Evolutionary conservation across 2,329 filamentous ascomycete species (phyloP), one percentile per base, ranked within the genome.

Genomic region (Beauveria australis): DNA sequence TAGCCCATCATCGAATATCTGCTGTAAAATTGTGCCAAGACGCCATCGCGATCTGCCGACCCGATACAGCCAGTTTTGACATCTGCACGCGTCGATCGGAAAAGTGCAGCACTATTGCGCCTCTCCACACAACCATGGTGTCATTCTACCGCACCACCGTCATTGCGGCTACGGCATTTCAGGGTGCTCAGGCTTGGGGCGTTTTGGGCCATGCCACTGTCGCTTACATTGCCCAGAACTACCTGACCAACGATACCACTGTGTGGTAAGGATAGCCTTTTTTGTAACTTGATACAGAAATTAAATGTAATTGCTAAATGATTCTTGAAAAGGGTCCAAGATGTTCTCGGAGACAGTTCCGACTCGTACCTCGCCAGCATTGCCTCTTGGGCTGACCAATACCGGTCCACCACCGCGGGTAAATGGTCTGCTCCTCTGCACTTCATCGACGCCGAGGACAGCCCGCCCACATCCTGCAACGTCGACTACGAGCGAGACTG

Each of bases 221-320:
- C n/a, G 81, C 80, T 22, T 81, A 81, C 67, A 68, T 83, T 48
- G 80, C 80, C 1, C 74, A 74, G 55, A 74, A 79, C 68, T 81
- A 80, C 65, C 74, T 82, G 9, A 63, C 72, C 16, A 58, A 74
- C 0, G 70, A 71, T 12, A 80, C 79, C 0, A 64, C 65, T 18
- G 62, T 62, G 52, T 68, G 66, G 66, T 49, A 47, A 61, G 58
- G 40, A 26, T n/a, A 46, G 22, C 16, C 26, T 40, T 9, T 9
- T 19, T 22, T 24, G 2, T 24, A n/a, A 30, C 1, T 26, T n/a
- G 37, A 53, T 14, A 53, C 18, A 2, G 3, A 26, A 9, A 37
- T 18, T 10, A n/a, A 51, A 19, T 2, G 33, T 19, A 40, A 14
- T 22, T 37, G 24, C 49, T 44, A 5, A 44, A 19, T 1, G 3